These are phyloP conservation scores for Monosporozyma yasuniensis DNA, from an alignment of 805 yeast genomes.

Conservation along the genomic window DNA sequence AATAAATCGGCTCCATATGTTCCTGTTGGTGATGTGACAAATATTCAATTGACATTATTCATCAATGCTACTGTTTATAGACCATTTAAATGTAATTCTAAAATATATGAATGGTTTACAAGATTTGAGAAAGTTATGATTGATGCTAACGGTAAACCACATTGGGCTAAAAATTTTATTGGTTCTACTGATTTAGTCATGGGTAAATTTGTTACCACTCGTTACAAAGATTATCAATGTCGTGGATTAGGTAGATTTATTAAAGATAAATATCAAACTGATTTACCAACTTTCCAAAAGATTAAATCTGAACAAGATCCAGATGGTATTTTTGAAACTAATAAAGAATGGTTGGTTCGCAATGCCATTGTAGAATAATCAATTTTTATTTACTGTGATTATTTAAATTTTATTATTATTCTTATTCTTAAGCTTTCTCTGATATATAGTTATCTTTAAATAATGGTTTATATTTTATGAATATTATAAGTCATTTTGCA, in stretches of 20 bases:
- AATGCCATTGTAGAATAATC: constrained; percentile 37
- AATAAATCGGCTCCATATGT: constrained; percentile 52
- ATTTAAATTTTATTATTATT: neutral
- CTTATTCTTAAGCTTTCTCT: neutral
- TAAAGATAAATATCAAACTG: constrained; percentile 72
- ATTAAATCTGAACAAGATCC: constrained; percentile 71
- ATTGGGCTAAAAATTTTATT: constrained; percentile 94
- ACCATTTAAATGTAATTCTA: constrained; percentile 74
- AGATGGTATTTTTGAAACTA: constrained; percentile 67
- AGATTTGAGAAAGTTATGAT: constrained; percentile 72
- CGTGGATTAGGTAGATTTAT: constrained; percentile 65
- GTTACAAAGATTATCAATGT: constrained; percentile 58
- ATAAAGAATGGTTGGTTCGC: constrained; percentile 69
- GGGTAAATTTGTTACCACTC: constrained; percentile 29
- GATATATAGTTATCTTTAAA: too few species aligned
- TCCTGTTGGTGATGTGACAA: constrained; percentile 39
- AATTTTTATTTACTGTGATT: too few species aligned
- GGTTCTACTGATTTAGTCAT: constrained; percentile 40
- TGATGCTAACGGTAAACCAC: constrained; percentile 86
- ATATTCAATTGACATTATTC: constrained; percentile 74
- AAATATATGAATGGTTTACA: constrained; percentile 71
- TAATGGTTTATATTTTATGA: too few species aligned
- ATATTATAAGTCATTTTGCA: too few species aligned
- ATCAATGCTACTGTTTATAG: constrained; percentile 93
- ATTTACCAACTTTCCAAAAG: constrained; percentile 49